These are phyloP conservation scores for Suhomyces wounanorum DNA, from an alignment of 1,139 yeast genomes.

Conservation along the genomic window DNA sequence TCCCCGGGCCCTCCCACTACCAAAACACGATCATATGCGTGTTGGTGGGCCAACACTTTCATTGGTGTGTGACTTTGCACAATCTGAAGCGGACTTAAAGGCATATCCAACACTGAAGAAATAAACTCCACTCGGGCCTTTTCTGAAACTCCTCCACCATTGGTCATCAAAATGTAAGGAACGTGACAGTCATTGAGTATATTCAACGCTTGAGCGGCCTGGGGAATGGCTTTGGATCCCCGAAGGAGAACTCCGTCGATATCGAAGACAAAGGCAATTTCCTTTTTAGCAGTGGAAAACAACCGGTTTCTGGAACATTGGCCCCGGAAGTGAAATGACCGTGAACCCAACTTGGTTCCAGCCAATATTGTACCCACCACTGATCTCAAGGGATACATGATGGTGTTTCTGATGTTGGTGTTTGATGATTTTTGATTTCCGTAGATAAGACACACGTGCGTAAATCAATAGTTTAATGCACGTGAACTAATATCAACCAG, in stretches of 20 bases:
- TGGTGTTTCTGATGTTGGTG: neutral
- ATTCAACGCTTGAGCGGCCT: constrained; percentile 66
- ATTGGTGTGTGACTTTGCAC: constrained; percentile 94
- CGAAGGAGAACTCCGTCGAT: constrained; percentile 93
- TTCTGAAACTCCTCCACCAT: constrained; percentile 91
- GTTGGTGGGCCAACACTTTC: constrained; percentile 52
- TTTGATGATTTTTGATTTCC: neutral
- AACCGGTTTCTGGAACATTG: neutral
- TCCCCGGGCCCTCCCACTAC: constrained; percentile 86
- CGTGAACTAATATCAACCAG: neutral
- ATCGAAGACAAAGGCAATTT: constrained; percentile 45
- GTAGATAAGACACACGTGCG: constrained; percentile 5
- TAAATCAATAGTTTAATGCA: neutral
- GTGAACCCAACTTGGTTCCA: neutral
- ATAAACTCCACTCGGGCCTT: constrained; percentile 58
- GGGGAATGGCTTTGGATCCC: constrained; percentile 69
- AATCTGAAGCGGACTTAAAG: constrained; percentile 63
- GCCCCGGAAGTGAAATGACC: neutral
- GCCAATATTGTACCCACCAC: neutral
- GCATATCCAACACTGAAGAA: constrained; percentile 49
- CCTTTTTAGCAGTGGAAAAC: constrained; percentile 2
- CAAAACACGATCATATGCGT: constrained; percentile 59
- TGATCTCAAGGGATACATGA: neutral
- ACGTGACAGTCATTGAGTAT: constrained; percentile 56
- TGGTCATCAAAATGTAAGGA: constrained; percentile 84